A percentile compares a stretch with the other conserved stretches of the same genome.
Evolutionary conservation across 1,139 yeast species (phyloP).

Genomic region (Pichia sp.): DNA sequence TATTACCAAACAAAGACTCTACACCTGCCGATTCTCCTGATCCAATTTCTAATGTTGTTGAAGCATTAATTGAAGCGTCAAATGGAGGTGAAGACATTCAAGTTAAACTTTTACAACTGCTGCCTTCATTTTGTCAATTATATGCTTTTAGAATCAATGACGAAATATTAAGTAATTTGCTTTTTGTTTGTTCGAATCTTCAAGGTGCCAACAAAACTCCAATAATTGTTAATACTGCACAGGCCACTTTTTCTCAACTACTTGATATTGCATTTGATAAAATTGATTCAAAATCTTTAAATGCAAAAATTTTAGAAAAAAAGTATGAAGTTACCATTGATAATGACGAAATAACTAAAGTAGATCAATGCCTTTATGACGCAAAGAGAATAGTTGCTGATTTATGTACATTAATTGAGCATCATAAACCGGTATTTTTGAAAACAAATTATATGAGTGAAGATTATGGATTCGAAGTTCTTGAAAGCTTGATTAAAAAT

Average conservation of each 20-base stretch:
- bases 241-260: conserved; percentile 86
- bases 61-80: conserved; percentile 66
- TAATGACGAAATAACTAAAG: conserved; percentile 36
- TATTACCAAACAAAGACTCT: conserved; percentile 38
- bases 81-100: conserved; percentile 78
- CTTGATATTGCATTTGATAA: conserved; percentile 71
- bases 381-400: conserved; percentile 65
- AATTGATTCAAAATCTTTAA: conserved; percentile 24
- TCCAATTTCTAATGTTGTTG: conserved; percentile 50
- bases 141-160: conserved; percentile 55
- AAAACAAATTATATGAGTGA: conserved; percentile 52
- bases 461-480: conserved; percentile 69
- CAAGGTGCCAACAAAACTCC: conserved; percentile 64
- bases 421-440: conserved; percentile 47
- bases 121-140: conserved; percentile 67
- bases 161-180: conserved; percentile 48
- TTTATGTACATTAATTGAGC: conserved; percentile 61
- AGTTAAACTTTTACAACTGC: conserved; percentile 75
- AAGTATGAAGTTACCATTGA: conserved; percentile 33
- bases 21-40: conserved; percentile 17
- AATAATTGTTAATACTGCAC: conserved; percentile 84
- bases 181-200: conserved; percentile 64
- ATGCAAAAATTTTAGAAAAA: conserved; percentile 17
- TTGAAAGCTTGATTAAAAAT: conserved; percentile 59
- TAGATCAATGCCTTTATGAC: conserved; percentile 57